phyloP scores from a whole-genome alignment of 2,329 filamentous ascomycete genomes.

The Paraphaeosphaeria minitans region DNA sequence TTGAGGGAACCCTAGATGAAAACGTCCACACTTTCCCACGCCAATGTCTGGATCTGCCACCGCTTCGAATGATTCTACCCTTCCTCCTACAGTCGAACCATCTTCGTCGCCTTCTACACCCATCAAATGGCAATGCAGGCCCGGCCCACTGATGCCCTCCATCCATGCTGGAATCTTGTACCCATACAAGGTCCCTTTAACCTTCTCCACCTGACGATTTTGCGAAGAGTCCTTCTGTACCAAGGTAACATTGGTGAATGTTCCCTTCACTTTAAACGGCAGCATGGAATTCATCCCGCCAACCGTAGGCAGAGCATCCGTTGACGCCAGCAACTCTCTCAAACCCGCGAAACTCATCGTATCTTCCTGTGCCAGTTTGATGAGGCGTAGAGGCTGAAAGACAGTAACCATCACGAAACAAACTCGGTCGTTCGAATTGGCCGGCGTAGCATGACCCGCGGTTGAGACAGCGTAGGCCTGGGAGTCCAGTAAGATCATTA shows the following conservation, averaged over 20 bases:
- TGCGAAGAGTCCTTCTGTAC: conserved; percentile 20
- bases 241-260: conserved; percentile 42
- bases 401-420: conserved; percentile 51
- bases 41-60: conserved; percentile 40
- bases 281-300: conserved; percentile 47
- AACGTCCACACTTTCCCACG: conserved; percentile 49
- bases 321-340: conserved; percentile 21
- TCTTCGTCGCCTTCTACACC: conserved; percentile 29
- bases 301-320: conserved; percentile 21
- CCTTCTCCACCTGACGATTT: neutral
- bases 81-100: conserved; percentile 42
- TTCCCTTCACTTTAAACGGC: conserved; percentile 46
- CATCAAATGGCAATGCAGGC: conserved; percentile 41
- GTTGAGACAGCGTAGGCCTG: conserved; percentile 41
- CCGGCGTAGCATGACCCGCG: conserved; percentile 37
- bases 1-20: conserved; percentile 51
- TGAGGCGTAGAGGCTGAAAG: conserved; percentile 44
- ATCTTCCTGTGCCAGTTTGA: conserved; percentile 25
- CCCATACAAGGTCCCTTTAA: conserved; percentile 49
- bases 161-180: conserved; percentile 49
- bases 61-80: conserved; percentile 47
- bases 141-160: conserved; percentile 47
- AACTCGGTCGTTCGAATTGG: conserved; percentile 41
- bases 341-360: conserved; percentile 23
- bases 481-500: conserved; percentile 45